A percentile compares a stretch with the other conserved stretches of the same genome.
These are phyloP conservation scores for Aphanomyces invadans DNA, from an alignment of 352 stramenopile genomes.

Conservation along the genomic window DNA sequence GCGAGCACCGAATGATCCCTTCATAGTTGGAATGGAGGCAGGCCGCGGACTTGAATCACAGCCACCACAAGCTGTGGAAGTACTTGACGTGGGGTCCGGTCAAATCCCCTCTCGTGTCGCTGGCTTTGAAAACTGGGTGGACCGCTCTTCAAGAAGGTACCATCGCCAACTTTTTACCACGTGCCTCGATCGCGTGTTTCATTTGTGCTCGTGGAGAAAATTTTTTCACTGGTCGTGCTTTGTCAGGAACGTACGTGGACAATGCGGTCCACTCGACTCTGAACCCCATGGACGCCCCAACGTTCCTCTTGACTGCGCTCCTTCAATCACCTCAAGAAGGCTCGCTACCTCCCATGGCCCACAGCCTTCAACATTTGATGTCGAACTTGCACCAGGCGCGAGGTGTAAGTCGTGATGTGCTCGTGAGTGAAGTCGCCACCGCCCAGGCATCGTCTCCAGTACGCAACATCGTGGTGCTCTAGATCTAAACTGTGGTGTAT, in stretches of 20 bases:
- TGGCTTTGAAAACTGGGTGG: slow-evolving; percentile 61
- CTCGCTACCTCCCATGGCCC: slow-evolving; percentile 42
- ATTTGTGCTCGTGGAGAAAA: no score
- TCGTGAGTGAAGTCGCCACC: slow-evolving; percentile 54
- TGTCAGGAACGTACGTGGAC: slow-evolving; percentile 53
- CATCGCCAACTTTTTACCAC: no score
- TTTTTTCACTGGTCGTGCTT: no score
- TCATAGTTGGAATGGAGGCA: slow-evolving; percentile 4
- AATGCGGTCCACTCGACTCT: slow-evolving; percentile 78
- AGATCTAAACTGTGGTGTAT: no score
- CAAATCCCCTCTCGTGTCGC: slow-evolving; percentile 38
- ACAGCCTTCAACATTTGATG: slow-evolving; percentile 9
- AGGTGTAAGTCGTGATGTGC: slow-evolving; percentile 55
- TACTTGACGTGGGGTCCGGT: slow-evolving; percentile 7
- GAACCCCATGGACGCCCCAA: slow-evolving; percentile 47
- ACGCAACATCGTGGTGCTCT: no score
- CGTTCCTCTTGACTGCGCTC: background rate
- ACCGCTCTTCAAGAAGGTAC: slow-evolving; percentile 56
- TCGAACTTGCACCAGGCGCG: slow-evolving; percentile 65
- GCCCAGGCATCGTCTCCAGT: background rate
- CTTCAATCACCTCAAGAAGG: background rate
- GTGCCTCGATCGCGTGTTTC: no score
- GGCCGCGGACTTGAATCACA: background rate
- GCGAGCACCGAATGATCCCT: no score
- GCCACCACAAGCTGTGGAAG: slow-evolving; percentile 7